Evolutionary conservation across 768 basidiomycete genomes (phyloP).

Genomic region (Clitopilus hobsonii): DNA sequence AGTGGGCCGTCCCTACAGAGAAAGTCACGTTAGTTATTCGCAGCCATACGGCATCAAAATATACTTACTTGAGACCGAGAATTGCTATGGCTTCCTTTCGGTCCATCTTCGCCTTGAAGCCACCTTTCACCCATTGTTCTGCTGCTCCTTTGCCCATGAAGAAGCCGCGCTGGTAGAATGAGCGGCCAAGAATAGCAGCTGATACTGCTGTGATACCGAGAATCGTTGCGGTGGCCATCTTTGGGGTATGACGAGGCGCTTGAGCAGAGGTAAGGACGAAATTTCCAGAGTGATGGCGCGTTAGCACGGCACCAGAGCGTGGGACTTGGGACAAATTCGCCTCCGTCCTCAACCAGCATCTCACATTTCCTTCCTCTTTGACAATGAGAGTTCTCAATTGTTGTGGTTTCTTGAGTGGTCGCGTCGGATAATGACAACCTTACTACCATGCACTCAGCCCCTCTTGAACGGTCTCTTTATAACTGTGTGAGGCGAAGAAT

Average conservation of each 20-base stretch:
- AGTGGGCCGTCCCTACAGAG: conserved; percentile 68
- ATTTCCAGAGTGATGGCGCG: neutral
- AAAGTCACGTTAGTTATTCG: too few species aligned
- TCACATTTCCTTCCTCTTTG: too few species aligned
- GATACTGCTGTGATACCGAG: conserved; percentile 75
- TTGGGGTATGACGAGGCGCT: neutral
- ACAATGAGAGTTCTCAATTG: too few species aligned
- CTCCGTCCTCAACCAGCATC: too few species aligned
- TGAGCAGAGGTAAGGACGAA: neutral
- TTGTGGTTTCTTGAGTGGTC: too few species aligned
- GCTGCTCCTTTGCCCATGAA: conserved; percentile 57
- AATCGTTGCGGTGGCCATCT: conserved; percentile 77
- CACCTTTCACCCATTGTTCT: conserved; percentile 88
- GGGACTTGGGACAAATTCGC: neutral
- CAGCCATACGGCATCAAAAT: too few species aligned
- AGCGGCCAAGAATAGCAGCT: conserved; percentile 71
- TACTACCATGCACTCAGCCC: too few species aligned
- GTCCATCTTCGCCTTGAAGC: conserved; percentile 96
- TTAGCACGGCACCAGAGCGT: neutral
- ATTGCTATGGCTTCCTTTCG: conserved; percentile 88
- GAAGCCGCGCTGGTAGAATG: conserved; percentile 58
- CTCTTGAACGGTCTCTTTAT: too few species aligned
- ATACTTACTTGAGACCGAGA: conserved; percentile 84
- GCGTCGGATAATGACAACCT: too few species aligned
- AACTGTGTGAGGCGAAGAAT: too few species aligned